Base-by-base conservation (phyloP, 306 rosid genomes). In the Corylus avellana region DNA sequence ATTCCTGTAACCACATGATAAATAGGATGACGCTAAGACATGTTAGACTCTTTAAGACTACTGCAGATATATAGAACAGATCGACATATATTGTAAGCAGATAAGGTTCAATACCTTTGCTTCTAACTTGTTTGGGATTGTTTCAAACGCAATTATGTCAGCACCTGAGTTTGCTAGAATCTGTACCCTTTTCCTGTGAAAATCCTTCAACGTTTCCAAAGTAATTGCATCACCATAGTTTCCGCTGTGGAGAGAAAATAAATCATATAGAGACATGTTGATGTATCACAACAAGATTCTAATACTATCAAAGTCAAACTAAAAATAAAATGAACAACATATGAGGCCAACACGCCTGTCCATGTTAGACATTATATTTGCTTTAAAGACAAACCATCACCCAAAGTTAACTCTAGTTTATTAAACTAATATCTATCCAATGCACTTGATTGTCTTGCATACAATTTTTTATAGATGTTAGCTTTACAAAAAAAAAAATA, bases 81-180 rank as follows among this genome's bases (percentile, higher is more conserved):
- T 32, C 35, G 35, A 32, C 35, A 32, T 32, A 22, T 22, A 35
- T 35, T 35, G 39, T 35, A 35, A 17, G 48, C 25, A 37, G 25
- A 17, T 84, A 35, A 22, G 25, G 25, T 22, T 22, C 25, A 22
- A 22, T 22, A 94, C 98, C 89, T 90, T 73, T 16, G 98, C 95
- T 74, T 94, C 97, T 46, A 92, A 61, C 85, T 84, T 90, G 83
- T 90, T 94, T 35, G 97, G 98, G 59, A 81, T 94, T 44, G 97
- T 94, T 85, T 94, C 98, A 63, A 94, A 92, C 8, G 98, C 98
- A 69, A 94, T 88, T 16, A 94, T 75, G 69, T 94, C 97, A 17
- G 98, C 94, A 49, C 97, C 97, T 0, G 97, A 84, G 37, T 80
- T 87, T 5, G 86, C 97, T 49, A 94, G 89, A 82, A 94, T 83